Percentiles rank a stretch among this genome's conserved stretches.
Conservation (phyloP, 176 grass and related monocot species). For the Eleusine coracana region DNA sequence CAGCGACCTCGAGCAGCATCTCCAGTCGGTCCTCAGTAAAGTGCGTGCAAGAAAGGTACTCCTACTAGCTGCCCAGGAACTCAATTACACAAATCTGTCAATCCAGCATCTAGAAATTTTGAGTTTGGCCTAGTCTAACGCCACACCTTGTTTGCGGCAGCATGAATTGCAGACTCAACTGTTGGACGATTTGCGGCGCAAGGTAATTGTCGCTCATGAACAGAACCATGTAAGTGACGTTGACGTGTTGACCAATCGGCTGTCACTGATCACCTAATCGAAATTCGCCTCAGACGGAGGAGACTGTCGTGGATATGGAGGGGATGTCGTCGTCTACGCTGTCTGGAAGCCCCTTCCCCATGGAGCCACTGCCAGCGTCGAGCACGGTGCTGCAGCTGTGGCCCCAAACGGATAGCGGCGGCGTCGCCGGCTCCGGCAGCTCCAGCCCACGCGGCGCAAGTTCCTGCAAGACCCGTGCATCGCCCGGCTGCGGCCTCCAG, state of each 20-base stretch:
- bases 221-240: neutral
- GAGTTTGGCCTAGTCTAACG: neutral
- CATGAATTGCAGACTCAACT: conserved; percentile 46
- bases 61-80: neutral
- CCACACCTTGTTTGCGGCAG: neutral
- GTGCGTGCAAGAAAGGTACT: conserved; percentile 62
- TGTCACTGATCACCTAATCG: neutral
- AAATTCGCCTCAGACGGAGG: neutral
- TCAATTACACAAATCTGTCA: neutral
- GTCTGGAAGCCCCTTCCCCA: neutral
- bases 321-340: neutral
- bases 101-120: neutral
- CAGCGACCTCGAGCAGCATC: conserved; percentile 43
- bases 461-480: neutral
- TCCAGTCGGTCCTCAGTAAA: conserved; percentile 44
- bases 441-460: neutral
- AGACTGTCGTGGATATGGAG: conserved; percentile 12
- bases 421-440: neutral
- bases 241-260: neutral
- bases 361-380: conserved; percentile 26
- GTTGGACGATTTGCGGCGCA: conserved; percentile 44
- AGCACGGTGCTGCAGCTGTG: conserved; percentile 54
- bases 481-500: conserved; percentile 37
- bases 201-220: conserved; percentile 18
- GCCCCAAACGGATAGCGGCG: conserved; percentile 6